Evolutionary conservation across 2,329 filamentous ascomycete species (phyloP).

Genomic region (Penicillium polonicum): DNA sequence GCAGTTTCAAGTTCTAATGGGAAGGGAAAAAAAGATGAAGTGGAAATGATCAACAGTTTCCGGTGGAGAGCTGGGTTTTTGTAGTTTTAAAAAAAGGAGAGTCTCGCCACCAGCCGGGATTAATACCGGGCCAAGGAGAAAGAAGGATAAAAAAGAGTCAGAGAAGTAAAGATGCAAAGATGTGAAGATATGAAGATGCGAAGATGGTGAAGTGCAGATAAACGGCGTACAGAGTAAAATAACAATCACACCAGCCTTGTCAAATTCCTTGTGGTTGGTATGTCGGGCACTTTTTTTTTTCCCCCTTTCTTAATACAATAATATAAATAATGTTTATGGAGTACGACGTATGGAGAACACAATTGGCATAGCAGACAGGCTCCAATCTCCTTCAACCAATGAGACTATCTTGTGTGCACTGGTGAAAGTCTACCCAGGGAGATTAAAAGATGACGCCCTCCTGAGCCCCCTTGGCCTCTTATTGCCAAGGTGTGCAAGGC

Average conservation of each 20-base stretch:
- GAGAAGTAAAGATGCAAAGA: neutral
- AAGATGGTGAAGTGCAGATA: neutral
- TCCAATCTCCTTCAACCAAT: constrained; percentile 5
- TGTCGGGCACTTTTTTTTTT: constrained; percentile 1
- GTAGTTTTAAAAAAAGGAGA: neutral
- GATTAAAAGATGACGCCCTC: constrained; percentile 5
- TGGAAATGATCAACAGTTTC: neutral
- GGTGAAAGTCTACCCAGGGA: neutral
- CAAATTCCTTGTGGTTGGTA: constrained; percentile 10
- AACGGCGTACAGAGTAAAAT: neutral
- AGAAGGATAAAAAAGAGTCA: too few species aligned
- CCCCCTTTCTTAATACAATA: neutral
- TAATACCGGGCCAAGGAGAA: constrained; percentile 1
- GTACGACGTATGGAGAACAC: neutral
- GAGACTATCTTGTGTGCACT: neutral
- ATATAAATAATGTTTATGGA: neutral
- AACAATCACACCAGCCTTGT: constrained; percentile 5
- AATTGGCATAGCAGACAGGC: neutral
- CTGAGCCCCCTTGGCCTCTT: neutral
- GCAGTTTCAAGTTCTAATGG: neutral
- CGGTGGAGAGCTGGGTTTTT: neutral
- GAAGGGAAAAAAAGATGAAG: too few species aligned
- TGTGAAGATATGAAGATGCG: neutral
- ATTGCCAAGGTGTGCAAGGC: constrained; percentile 1
- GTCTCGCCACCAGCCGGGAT: constrained; percentile 7